Evolutionary conservation across 352 stramenopile species (phyloP), one percentile per base, ranked within the genome.

Genomic region (Globisporangium barbulae): DNA sequence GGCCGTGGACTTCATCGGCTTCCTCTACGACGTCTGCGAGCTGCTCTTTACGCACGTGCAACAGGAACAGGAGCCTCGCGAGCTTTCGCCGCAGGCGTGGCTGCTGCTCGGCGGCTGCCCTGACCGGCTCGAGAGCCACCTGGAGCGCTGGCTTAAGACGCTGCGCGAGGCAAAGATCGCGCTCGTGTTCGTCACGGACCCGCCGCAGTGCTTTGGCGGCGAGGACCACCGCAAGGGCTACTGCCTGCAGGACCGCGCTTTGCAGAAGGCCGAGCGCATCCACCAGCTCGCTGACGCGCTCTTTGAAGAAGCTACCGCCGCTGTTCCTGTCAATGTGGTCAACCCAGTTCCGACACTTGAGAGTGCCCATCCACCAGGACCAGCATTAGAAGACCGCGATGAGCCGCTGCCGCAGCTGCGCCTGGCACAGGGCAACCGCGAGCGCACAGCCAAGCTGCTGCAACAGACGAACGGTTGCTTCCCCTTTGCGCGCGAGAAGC

Each of bases 1-100:
- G 5, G 86, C 83, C 17, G 83, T 95, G 47, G 86, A 95, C 64
- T 89, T 91, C 59, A 80, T 88, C 22, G 85, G 84, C 21, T 93
- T 93, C 63, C 75, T 93, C 33, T 91, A 87, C 61, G 72, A 81
- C 56, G 54, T 88, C 19, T 95, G 85, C 60, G 75, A 93, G 21
- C 65, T 81, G 37, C 52, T 93, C 22, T 82, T 65, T 54, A 42
- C 66, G 6, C 67, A 90, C 8, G 58, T 76, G 57, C 67, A 75
- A 52, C 30, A 67, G 19, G 53, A 61, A 13, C 28, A 41, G 53
- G n/a, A 35, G 56, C 73, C 41, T 45, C 22, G 49, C 30, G 33
- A 31, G 17, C 15, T 80, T n/a, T 80, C 70, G 19, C 60, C 70
- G 9, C 50, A 70, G 7, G 53, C 72, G 22, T 93, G 83, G 86